Base-by-base conservation (phyloP, 257 asterid genomes). In the Dorcoceras hygrometricum region DNA sequence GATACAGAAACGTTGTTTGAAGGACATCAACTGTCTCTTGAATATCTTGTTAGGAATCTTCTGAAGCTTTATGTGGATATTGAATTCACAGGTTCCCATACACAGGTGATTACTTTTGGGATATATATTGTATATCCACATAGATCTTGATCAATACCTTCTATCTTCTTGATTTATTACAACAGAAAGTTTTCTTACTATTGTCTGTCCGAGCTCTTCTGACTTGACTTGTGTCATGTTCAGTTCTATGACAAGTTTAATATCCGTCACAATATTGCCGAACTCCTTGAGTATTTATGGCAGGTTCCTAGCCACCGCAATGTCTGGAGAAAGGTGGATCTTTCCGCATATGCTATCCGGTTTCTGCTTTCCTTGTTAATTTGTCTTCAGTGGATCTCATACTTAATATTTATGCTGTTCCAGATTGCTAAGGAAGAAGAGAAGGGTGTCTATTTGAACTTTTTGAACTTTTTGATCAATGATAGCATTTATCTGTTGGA, bases 201-300 rank as follows among this genome's bases (percentile, higher is more conserved):
- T 12, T 14, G 51, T 43, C 6, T 43, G 51, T 43, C 14, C 6
- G 12, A 43, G 53, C 28, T 28, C 28, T 65, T 31, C 74, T 78
- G 72, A 71, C 72, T 67, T 70, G 71, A 68, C 20, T 70, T 29
- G 12, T 66, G 5, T 75, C 69, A 22, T 18, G 19, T 68, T 73
- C 90, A 94, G 99, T 94, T 94, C 82, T 94, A 94, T 80, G 99
- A 94, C 90, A 94, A 94, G 84, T 94, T 94, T 59, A 94, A 90
- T 76, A 94, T 94, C 74, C 99, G 97, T 51, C 99, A 94, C 81
- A 94, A 90, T 82, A 94, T 94, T 68, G 97, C 99, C 66, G 97
- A 90, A 79, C 97, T 94, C 66, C 89, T 94, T 60, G 99, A 94
- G 79, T 94, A 88, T 75, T 77, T 94, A 29, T 94, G 99, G 99